Evolutionary conservation across 176 grass and related monocot genomes (phyloP), one percentile per base, ranked within the genome.

Genomic region (Carex littledalei): DNA sequence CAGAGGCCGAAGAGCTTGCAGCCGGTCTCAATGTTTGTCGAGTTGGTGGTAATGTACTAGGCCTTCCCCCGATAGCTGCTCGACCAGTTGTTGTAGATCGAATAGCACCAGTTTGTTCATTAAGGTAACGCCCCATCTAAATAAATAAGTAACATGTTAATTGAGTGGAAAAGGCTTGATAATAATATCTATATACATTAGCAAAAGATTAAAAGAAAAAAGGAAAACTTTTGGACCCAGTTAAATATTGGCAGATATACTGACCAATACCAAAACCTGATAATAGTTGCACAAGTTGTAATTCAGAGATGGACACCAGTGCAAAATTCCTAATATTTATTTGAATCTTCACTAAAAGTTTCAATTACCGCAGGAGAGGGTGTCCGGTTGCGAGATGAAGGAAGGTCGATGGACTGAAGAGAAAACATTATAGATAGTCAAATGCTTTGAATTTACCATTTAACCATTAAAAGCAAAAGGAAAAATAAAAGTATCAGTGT

Each of bases 121-220:
- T 90, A 84, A 98, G 93, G 76, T 90, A 91, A 83, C 91, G 95
- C 65, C 91, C 93, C 92, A 95, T 91, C 95, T 98, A 95, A 87
- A 91, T 88, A 85, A 88, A 53, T 6, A 85, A 91, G 80, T 39
- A 39, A 39, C 37, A 39, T 39, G 37, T 78, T 55, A 78, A 78
- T 55, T 78, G 24, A 24, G 20, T 45, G 17, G 37, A 72, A 61
- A 81, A 81, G 52, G 58, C 50, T 67, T 32, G 26, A 76, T 63
- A 54, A 24, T 78, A 78, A 78, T 56, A 56, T 78, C 14, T 0
- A 56, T 56, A 78, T 56, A 78, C 74, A 6, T 84, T 31, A 73
- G 72, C 85, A 71, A 41, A 82, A 91, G 63, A 87, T 78, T 12
- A 14, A 41, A 41, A 81, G 18, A 63, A 50, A 73, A 50, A 21